phyloP scores from a whole-genome alignment of 2,329 filamentous ascomycete species.

The Venturia oleaginea region DNA sequence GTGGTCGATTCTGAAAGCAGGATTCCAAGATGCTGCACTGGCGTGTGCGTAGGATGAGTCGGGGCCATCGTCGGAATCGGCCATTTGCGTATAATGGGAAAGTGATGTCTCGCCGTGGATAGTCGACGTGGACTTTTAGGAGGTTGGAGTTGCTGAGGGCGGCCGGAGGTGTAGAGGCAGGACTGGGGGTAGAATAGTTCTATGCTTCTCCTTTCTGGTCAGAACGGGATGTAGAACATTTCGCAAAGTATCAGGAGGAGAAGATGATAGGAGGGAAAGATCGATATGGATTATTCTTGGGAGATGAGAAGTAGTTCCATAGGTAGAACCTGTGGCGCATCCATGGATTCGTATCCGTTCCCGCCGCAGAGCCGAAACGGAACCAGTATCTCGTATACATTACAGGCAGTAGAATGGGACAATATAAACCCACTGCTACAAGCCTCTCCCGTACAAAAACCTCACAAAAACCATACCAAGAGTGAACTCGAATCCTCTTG shows the following conservation, averaged over 20 bases:
- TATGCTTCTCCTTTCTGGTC: not conserved
- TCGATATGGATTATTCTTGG: not conserved
- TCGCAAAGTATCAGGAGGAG: not conserved
- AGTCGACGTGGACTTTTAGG: not conserved
- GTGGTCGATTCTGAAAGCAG: slow-evolving; percentile 41
- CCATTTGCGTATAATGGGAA: not conserved
- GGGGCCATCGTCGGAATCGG: slow-evolving; percentile 23
- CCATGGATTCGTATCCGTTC: too few species aligned
- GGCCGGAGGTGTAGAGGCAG: not conserved
- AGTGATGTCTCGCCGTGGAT: not conserved
- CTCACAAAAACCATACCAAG: too few species aligned
- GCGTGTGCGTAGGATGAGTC: slow-evolving; percentile 33
- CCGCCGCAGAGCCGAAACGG: too few species aligned
- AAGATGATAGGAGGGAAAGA: too few species aligned
- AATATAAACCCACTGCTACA: too few species aligned
- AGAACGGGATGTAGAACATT: not conserved
- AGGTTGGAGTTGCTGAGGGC: too few species aligned
- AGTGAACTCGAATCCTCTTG: too few species aligned
- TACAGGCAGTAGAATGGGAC: too few species aligned
- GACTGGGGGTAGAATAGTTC: too few species aligned
- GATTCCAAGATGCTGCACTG: slow-evolving; percentile 41
- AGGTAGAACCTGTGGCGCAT: too few species aligned
- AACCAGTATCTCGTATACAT: too few species aligned
- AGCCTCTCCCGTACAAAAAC: not conserved
- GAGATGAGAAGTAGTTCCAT: not conserved